Percentiles rank a stretch among this genome's conserved stretches.
Evolutionary conservation across 352 stramenopile genomes (phyloP).

Genomic region (Phytophthora gonapodyides): DNA sequence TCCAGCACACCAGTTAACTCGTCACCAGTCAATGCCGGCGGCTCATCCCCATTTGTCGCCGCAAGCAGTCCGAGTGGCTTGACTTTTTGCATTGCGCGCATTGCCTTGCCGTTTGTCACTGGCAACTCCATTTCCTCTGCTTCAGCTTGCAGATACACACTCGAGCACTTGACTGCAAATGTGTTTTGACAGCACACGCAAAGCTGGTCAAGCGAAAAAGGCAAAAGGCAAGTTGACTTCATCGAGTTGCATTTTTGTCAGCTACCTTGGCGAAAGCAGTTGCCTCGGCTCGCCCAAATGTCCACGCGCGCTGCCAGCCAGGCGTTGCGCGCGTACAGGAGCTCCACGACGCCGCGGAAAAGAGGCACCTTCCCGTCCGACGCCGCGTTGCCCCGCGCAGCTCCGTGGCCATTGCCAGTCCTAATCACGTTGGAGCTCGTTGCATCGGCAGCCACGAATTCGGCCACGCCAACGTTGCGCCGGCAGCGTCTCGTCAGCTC

Average conservation of each 20-base stretch:
- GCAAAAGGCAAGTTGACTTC: background rate
- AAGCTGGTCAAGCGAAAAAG: constrained; percentile 3
- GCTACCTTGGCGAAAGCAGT: constrained; percentile 26
- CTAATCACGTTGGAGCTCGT: background rate
- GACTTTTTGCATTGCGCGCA: constrained; percentile 23
- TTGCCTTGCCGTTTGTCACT: constrained; percentile 5
- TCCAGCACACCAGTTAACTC: constrained; percentile 26
- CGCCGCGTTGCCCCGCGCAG: too few relatives aligned
- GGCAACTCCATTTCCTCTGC: constrained; percentile 5
- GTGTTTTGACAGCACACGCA: background rate
- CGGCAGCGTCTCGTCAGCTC: constrained; percentile 24
- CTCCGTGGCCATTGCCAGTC: constrained; percentile 4
- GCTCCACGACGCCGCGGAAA: constrained; percentile 39
- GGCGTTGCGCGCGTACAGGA: constrained; percentile 28
- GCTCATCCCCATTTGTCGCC: constrained; percentile 6
- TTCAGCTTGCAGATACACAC: constrained; percentile 30
- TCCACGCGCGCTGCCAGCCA: constrained; percentile 34
- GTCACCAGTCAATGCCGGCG: constrained; percentile 19
- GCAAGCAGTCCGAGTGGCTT: constrained; percentile 18
- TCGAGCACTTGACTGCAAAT: constrained; percentile 36
- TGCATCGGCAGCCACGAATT: constrained; percentile 20
- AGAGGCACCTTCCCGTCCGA: constrained; percentile 9
- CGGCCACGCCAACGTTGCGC: constrained; percentile 28
- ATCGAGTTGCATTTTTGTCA: background rate
- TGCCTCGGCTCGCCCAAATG: constrained; percentile 29